Evolutionary conservation across 805 yeast genomes (phyloP), one percentile per base, ranked within the genome.

Genomic region (Cyberlindnera mississippiensis): DNA sequence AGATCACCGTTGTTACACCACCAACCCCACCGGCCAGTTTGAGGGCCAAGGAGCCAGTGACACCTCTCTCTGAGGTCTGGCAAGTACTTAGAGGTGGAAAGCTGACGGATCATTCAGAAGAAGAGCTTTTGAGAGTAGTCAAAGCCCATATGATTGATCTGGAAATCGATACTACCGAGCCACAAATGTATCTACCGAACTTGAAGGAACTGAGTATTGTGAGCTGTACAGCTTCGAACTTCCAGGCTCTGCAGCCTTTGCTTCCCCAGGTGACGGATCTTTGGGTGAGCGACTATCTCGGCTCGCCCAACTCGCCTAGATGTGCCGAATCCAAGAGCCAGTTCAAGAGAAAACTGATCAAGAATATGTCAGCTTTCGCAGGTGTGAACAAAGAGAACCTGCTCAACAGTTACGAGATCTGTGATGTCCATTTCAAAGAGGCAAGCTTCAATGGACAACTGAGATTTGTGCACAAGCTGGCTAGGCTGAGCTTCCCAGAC

Each of bases 221-320:
- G 9, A 33, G 37, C 29, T 33, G 31, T 4, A 17, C 37, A 13
- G 14, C 41, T 11, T 13, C 33, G 6, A 38, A 33, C 18, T 11
- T 38, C 16, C 32, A 33, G 8, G 41, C 41, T 8, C n/a, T 38
- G 13, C 8, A 24, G 1, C 41, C 41, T 13, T 13, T 38, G 26
- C 20, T 38, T 12, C 41, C 41, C 6, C 41, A 38, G 19, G 16
- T 38, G 12, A 33, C 17, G 14, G 41, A 33, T 17, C 41, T 38
- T 7, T 38, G 41, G 41, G 37, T 38, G 13, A 19, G 28, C 13
- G 41, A 38, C 19, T 5, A 32, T n/a, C 15, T 38, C 5, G 41
- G 27, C 4, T 32, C 29, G 2, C 35, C 34, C 11, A 6, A 30
- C 14, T 15, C 18, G 4, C 36, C 32, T 4, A 17, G 34, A 8